Base-by-base conservation (phyloP, 768 basidiomycete genomes). In the Suillus spraguei region DNA sequence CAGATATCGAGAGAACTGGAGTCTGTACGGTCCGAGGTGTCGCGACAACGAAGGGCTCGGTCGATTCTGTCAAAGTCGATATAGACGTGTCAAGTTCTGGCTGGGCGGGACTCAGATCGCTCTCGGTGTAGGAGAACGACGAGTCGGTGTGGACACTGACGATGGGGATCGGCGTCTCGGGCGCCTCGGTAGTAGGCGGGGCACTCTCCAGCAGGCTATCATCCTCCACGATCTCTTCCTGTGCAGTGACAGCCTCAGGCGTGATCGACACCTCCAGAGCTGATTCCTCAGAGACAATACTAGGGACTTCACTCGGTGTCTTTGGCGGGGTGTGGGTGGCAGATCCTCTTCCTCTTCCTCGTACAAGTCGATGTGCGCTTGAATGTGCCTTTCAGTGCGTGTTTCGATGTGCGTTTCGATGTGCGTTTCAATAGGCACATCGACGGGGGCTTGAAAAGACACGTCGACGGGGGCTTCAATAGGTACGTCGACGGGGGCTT, bases 41-140 rank as follows among this genome's bases (percentile, higher is more conserved):
- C 66, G 67, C 74, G 24, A 65, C 67, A 67, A 70, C 66, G 33
- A 61, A 67, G 39, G 67, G 70, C 66, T 67, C 75, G 60, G 82
- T 83, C 4, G 82, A 77, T 42, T 82, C 78, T 0, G 82, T 79
- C 49, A 82, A 67, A 54, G 77, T 81, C 32, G 79, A 79, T 3
- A 82, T 69, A 24, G 56, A 58, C 11, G 24, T 32, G 16, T 41
- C 56, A 58, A 28, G 56, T 7, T 41, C 38, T 41, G 71, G 69
- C 13, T 72, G 69, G 8, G 74, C 72, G 16, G 56, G 38, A 28
- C 56, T 22, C 24, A 58, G 38, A 22, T 36, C 50, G 4, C 38
- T 56, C 22, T 60, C 60, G 39, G 60, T 35, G n/a, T 60, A 53
- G 13, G 60, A 60, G 10, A 60, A 14, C 33, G 33, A 32, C 24